Evolutionary conservation across 768 basidiomycete species (phyloP).

Genomic region (Astraeus odoratus): DNA sequence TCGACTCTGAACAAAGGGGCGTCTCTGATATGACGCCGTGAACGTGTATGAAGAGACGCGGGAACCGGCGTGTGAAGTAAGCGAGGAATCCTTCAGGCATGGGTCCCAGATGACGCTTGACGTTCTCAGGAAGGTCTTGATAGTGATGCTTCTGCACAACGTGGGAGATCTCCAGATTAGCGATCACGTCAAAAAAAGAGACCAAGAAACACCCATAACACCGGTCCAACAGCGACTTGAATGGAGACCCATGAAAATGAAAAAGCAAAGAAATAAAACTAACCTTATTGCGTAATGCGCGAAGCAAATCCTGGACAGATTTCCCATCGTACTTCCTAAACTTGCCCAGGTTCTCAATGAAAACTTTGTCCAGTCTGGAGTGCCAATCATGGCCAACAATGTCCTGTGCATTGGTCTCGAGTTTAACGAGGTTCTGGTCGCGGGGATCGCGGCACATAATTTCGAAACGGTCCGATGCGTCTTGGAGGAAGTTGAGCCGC

Average conservation of each 20-base stretch:
- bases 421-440: conserved; percentile 61
- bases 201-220: too few species aligned
- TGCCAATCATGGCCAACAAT: conserved; percentile 94
- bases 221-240: too few species aligned
- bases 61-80: conserved; percentile 94
- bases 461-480: conserved; percentile 95
- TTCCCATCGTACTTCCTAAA: conserved; percentile 94
- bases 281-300: conserved; percentile 94
- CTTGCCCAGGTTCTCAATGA: conserved; percentile 93
- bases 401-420: conserved; percentile 62
- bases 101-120: conserved; percentile 80
- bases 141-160: conserved; percentile 85
- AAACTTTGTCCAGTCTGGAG: conserved; percentile 73
- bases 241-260: neutral
- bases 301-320: conserved; percentile 85
- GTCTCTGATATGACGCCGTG: conserved; percentile 73
- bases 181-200: conserved; percentile 8
- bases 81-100: conserved; percentile 89
- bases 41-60: conserved; percentile 86
- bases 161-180: neutral
- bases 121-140: conserved; percentile 91
- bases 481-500: conserved; percentile 90
- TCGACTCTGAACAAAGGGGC: conserved; percentile 71
- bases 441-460: conserved; percentile 93
- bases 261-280: conserved; percentile 14